phyloP scores from a whole-genome alignment of 2,329 filamentous ascomycete species.

The Daldinia sp. region DNA sequence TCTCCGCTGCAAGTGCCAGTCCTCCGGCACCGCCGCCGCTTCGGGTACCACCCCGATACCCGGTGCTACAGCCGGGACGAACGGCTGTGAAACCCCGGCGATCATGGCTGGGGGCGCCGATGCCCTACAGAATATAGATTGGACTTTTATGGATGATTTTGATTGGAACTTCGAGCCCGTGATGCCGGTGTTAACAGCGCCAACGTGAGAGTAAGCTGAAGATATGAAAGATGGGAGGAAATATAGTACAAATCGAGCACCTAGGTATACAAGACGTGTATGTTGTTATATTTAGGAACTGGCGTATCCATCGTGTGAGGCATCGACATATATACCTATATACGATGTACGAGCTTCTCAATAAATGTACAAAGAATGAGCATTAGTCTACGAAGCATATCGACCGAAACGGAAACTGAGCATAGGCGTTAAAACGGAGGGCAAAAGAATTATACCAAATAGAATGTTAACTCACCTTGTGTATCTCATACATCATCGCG shows the following conservation, averaged over 20 bases:
- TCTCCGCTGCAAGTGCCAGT: conserved; percentile 2
- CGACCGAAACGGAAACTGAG: background rate
- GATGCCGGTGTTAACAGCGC: conserved; percentile 35
- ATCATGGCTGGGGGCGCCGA: conserved; percentile 30
- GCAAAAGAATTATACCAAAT: background rate
- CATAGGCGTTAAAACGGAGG: background rate
- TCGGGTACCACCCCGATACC: conserved; percentile 2
- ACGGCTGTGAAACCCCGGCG: conserved; percentile 30
- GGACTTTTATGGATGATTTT: conserved; percentile 53
- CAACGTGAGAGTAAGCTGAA: conserved; percentile 9
- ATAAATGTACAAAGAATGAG: background rate
- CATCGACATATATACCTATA: background rate
- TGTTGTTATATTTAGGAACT: background rate
- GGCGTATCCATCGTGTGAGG: background rate
- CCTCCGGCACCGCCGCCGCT: conserved; percentile 6
- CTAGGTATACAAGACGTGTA: background rate
- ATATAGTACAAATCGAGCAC: background rate
- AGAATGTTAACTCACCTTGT: background rate
- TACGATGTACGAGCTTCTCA: background rate
- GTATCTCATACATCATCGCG: background rate
- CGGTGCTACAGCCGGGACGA: background rate
- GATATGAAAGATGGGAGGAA: background rate
- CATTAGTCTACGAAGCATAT: background rate
- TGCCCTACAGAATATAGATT: conserved; percentile 49
- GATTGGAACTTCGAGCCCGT: conserved; percentile 49